Percentiles rank a stretch among this genome's conserved stretches.
Evolutionary conservation across 2,329 filamentous ascomycete species (phyloP).

Genomic region (Akanthomyces uredinophilus): DNA sequence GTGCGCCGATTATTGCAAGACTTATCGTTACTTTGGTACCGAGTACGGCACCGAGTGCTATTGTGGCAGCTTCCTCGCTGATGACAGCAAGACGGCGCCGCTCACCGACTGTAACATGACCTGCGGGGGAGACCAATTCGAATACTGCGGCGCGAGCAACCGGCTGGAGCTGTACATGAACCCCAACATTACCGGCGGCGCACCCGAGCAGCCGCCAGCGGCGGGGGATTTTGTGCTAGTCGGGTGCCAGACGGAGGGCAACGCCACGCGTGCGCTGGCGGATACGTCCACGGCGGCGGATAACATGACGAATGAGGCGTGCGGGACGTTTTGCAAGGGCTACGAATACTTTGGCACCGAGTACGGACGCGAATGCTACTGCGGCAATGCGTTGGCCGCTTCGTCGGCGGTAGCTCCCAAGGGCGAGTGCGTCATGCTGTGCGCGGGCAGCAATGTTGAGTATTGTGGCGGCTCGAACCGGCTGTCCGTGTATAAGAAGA

Average conservation of each 20-base stretch:
- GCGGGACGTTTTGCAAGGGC: constrained; percentile 28
- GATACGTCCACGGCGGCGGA: constrained; percentile 21
- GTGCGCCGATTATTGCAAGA: constrained; percentile 30
- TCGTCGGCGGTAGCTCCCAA: constrained; percentile 25
- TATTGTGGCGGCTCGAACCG: constrained; percentile 37
- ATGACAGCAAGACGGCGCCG: constrained; percentile 23
- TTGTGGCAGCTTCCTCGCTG: constrained; percentile 30
- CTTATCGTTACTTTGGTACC: constrained; percentile 37
- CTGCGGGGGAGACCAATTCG: constrained; percentile 28
- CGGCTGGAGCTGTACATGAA: constrained; percentile 32
- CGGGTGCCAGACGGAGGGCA: constrained; percentile 35
- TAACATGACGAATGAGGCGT: constrained; percentile 30
- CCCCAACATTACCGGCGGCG: constrained; percentile 21
- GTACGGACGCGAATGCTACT: constrained; percentile 35
- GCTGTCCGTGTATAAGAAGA: constrained; percentile 32
- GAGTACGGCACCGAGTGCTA: constrained; percentile 37
- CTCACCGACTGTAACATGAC: constrained; percentile 31
- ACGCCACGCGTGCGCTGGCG: constrained; percentile 29
- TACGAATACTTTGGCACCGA: constrained; percentile 33
- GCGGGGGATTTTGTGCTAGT: constrained; percentile 29
- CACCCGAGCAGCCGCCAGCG: constrained; percentile 28
- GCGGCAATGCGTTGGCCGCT: constrained; percentile 27
- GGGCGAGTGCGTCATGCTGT: constrained; percentile 37
- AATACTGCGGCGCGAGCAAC: constrained; percentile 31
- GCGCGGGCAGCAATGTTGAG: constrained; percentile 32